These are phyloP conservation scores for Rhizopogon salebrosus DNA, from an alignment of 768 basidiomycete genomes.

Conservation along the genomic window DNA sequence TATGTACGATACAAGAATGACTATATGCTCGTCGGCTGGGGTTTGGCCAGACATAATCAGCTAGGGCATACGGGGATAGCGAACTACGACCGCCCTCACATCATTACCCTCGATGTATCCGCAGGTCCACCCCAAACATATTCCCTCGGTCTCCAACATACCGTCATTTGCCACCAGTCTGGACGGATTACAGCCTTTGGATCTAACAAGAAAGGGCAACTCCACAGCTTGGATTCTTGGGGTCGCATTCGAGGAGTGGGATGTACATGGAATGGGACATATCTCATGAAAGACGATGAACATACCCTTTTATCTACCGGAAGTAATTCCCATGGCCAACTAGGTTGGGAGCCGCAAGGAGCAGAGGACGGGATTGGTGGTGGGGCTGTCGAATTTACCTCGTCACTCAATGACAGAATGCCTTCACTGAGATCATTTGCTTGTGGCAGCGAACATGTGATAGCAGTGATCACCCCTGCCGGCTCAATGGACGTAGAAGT, in stretches of 20 bases:
- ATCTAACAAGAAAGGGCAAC: conserved; percentile 67
- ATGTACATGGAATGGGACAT: conserved; percentile 84
- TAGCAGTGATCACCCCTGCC: conserved; percentile 32
- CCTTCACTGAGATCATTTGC: conserved; percentile 34
- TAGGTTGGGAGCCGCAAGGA: conserved; percentile 37
- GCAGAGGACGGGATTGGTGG: conserved; percentile 2
- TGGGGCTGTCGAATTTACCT: conserved; percentile 17
- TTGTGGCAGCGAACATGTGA: conserved; percentile 85
- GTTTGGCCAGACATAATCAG: conserved; percentile 79
- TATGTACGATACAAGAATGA: conserved; percentile 30
- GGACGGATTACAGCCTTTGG: conserved; percentile 54
- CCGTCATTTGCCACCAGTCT: conserved; percentile 37
- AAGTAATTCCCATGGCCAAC: conserved; percentile 56
- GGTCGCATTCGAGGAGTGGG: conserved; percentile 30
- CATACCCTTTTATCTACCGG: conserved; percentile 44
- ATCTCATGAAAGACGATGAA: conserved; percentile 25
- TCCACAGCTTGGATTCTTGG: conserved; percentile 32
- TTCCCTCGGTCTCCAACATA: conserved; percentile 51
- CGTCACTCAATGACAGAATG: conserved; percentile 19
- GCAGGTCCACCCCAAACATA: conserved; percentile 29
- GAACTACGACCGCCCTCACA: conserved; percentile 15
- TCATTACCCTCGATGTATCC: conserved; percentile 28
- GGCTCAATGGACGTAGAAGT: conserved; percentile 34
- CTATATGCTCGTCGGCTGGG: conserved; percentile 69
- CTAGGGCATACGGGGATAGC: conserved; percentile 40